Evolutionary conservation across 2,329 filamentous ascomycete species (phyloP).

Genomic region (Arthrobotrys pseudoclavata): DNA sequence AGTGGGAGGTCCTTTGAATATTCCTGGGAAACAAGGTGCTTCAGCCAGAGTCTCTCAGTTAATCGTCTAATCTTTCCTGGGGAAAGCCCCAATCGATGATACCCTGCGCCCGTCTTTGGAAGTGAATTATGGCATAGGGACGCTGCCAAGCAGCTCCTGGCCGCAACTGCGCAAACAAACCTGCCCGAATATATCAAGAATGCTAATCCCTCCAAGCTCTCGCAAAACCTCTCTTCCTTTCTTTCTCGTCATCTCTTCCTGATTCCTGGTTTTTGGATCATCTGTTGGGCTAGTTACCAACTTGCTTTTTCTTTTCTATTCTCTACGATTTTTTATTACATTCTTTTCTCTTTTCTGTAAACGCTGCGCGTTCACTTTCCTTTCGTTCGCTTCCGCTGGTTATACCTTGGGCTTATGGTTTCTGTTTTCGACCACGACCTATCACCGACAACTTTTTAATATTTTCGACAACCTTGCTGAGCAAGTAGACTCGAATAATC

Average conservation of each 20-base stretch:
- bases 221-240: conserved; percentile 61
- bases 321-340: conserved; percentile 16
- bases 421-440: conserved; percentile 34
- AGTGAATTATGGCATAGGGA: conserved; percentile 26
- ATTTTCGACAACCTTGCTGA: conserved; percentile 51
- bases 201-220: conserved; percentile 36
- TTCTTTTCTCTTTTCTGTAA: conserved; percentile 24
- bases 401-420: conserved; percentile 44
- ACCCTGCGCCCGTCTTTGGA: conserved; percentile 23
- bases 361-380: conserved; percentile 59
- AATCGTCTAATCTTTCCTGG: conserved; percentile 56
- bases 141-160: conserved; percentile 50
- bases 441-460: conserved; percentile 31
- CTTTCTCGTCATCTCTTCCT: conserved; percentile 61
- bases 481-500: conserved; percentile 54
- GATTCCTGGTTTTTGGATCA: conserved; percentile 43
- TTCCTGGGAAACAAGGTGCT: conserved; percentile 45
- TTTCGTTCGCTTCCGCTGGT: conserved; percentile 47
- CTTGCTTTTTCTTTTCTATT: conserved; percentile 39
- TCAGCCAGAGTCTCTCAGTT: conserved; percentile 40
- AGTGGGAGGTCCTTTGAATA: conserved; percentile 1
- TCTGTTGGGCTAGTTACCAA: conserved; percentile 53
- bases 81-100: conserved; percentile 1
- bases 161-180: conserved; percentile 25
- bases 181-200: conserved; percentile 57